Percentiles rank a stretch among this genome's conserved stretches.
Evolutionary conservation across 306 rosid species (phyloP).

Genomic region (Cercis canadensis): DNA sequence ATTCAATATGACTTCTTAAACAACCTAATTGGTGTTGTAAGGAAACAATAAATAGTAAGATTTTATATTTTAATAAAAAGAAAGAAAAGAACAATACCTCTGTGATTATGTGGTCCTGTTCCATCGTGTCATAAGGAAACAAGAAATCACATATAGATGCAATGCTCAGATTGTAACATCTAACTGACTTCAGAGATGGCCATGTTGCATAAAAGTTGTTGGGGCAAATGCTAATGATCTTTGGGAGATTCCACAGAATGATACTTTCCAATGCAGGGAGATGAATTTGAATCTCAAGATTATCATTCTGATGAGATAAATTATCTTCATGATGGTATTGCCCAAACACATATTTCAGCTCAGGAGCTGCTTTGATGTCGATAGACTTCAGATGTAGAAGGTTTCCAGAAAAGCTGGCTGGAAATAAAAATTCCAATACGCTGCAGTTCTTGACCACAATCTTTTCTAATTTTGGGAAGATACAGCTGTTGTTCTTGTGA

Average conservation of each 20-base stretch:
- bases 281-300: not conserved
- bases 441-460: not conserved
- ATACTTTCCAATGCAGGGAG: not conserved
- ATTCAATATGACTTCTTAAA: too few relatives aligned
- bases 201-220: not conserved
- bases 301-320: not conserved
- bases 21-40: too few relatives aligned
- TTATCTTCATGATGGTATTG: not conserved
- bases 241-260: fast-evolving
- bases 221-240: not conserved
- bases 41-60: too few relatives aligned
- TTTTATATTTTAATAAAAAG: too few relatives aligned
- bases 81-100: not conserved
- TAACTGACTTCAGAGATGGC: not conserved
- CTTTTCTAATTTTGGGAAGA: not conserved
- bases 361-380: too few relatives aligned
- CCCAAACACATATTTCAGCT: slow-evolving; percentile 17
- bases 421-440: too few relatives aligned
- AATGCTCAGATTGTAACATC: not conserved
- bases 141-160: not conserved
- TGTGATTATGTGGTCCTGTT: not conserved
- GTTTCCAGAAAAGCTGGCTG: too few relatives aligned
- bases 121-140: not conserved
- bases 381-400: too few relatives aligned
- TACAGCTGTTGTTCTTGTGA: not conserved